Percentiles rank a stretch among this genome's conserved stretches.
phyloP scores from a whole-genome alignment of 306 rosid genomes.

The Prunus mongolica region DNA sequence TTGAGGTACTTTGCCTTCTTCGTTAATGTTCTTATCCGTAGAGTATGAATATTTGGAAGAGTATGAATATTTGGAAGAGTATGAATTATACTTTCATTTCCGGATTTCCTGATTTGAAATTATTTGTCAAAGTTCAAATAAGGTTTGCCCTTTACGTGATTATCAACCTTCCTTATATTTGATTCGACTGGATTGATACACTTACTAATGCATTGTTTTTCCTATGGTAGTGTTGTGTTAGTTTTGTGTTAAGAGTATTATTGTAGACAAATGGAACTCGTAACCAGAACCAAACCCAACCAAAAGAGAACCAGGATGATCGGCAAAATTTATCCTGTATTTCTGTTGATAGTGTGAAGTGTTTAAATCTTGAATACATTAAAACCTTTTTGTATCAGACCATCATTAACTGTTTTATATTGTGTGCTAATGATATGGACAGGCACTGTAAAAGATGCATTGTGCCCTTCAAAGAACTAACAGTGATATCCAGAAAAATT shows the following conservation, averaged over 20 bases:
- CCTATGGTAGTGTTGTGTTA: background rate
- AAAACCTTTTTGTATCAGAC: background rate
- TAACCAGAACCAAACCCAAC: background rate
- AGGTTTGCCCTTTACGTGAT: background rate
- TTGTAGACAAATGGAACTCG: background rate
- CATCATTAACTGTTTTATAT: conserved; percentile 1
- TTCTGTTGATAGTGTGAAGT: background rate
- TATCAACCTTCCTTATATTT: background rate
- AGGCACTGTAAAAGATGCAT: conserved; percentile 63
- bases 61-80: background rate
- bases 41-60: background rate
- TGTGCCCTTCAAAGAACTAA: conserved; percentile 43
- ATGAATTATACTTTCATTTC: background rate
- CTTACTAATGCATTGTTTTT: background rate
- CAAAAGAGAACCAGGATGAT: background rate
- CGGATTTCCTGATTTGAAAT: conserved; percentile 16
- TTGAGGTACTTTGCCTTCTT: conserved; percentile 11
- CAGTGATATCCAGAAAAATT: conserved; percentile 41
- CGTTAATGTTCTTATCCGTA: background rate
- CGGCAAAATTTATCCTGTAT: background rate
- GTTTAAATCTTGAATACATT: background rate
- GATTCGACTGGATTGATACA: background rate
- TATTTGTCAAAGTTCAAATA: background rate
- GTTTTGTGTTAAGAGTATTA: background rate
- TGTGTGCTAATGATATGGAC: conserved; percentile 23